These are phyloP conservation scores for Kluyveromyces dobzhanskii DNA, from an alignment of 805 yeast species.

Conservation along the genomic window DNA sequence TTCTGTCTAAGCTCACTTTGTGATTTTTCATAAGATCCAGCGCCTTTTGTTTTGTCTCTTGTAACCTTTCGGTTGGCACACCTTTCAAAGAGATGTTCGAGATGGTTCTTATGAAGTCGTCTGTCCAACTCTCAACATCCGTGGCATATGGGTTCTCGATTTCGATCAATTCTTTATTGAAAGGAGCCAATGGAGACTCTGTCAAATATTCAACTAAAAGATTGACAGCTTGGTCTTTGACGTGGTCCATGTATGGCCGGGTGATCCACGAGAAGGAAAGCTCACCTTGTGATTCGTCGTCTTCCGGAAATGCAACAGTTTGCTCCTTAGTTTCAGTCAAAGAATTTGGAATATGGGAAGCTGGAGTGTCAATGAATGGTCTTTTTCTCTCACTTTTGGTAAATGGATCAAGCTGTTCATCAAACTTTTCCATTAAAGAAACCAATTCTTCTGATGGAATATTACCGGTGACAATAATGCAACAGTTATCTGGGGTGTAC, in stretches of 20 bases:
- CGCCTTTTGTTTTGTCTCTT: constrained; percentile 44
- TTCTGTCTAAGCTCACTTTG: constrained; percentile 53
- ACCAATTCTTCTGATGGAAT: constrained; percentile 71
- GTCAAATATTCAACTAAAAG: constrained; percentile 67
- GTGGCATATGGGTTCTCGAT: constrained; percentile 76
- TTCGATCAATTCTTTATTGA: constrained; percentile 67
- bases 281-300: constrained; percentile 80
- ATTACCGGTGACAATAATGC: constrained; percentile 78
- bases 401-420: constrained; percentile 41
- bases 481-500: constrained; percentile 78
- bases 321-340: constrained; percentile 36
- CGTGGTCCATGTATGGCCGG: constrained; percentile 46
- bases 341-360: constrained; percentile 38
- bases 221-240: constrained; percentile 60
- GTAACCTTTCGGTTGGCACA: constrained; percentile 62
- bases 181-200: constrained; percentile 66
- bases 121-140: constrained; percentile 59
- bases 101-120: constrained; percentile 60
- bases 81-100: constrained; percentile 51
- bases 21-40: constrained; percentile 47
- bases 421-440: constrained; percentile 51
- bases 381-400: constrained; percentile 34
- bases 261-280: constrained; percentile 74
- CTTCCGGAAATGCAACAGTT: constrained; percentile 75
- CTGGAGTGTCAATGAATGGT: constrained; percentile 67